phyloP scores from a whole-genome alignment of 192 early-diverging fungal species.

The Paraglomus occultum region DNA sequence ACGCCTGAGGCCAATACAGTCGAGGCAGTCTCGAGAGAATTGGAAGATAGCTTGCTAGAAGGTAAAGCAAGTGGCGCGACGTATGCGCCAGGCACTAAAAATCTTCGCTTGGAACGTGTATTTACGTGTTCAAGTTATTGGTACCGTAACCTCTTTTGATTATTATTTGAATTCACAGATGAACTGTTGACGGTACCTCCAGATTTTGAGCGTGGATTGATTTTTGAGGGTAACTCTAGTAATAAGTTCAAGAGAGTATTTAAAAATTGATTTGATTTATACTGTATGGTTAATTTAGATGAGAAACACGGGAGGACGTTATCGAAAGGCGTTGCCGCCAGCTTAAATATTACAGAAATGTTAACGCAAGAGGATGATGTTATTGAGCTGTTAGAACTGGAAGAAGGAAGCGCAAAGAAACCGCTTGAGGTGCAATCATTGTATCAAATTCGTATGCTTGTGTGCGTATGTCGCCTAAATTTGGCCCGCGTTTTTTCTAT shows the following conservation, averaged over 20 bases:
- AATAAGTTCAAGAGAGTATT: background rate
- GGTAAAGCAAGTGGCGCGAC: constrained; percentile 10
- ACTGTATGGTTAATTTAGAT: constrained; percentile 5
- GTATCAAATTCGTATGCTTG: background rate
- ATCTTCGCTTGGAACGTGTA: background rate
- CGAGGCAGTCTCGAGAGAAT: constrained; percentile 33
- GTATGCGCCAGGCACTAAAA: background rate
- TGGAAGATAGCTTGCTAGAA: constrained; percentile 36
- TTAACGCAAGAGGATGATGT: constrained; percentile 35
- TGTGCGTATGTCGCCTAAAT: background rate
- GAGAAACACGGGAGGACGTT: background rate
- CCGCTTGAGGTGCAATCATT: background rate
- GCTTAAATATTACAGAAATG: constrained; percentile 43
- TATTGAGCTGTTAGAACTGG: constrained; percentile 33
- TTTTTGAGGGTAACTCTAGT: constrained; percentile 39
- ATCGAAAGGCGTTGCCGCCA: background rate
- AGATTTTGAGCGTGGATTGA: constrained; percentile 67
- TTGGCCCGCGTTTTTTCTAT: background rate
- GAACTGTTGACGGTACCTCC: constrained; percentile 60
- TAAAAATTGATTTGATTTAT: background rate
- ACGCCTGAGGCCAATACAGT: constrained; percentile 39
- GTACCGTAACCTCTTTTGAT: constrained; percentile 2
- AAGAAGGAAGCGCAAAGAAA: background rate
- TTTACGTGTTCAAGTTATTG: background rate
- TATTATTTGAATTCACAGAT: constrained; percentile 32